Base-by-base conservation (phyloP, 257 asterid species). In the Nyctanthes arbortristis region DNA sequence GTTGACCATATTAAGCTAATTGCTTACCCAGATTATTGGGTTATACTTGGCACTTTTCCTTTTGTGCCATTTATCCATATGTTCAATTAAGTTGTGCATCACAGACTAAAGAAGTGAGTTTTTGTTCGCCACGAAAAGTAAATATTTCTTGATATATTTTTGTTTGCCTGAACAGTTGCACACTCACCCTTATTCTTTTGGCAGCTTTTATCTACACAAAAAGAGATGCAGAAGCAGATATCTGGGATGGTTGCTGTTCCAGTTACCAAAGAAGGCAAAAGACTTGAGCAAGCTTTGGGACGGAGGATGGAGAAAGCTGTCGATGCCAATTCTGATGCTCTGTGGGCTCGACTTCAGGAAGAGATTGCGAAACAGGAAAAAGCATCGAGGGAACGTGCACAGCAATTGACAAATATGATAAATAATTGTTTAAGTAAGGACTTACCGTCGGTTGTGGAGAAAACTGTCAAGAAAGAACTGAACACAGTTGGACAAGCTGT, bases 261-360 rank as follows among this genome's bases (percentile, higher is more conserved):
- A 69, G 81, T 93, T 33, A 79, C 90, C 52, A 94, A 88, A 83
- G 99, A 94, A 85, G 88, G 96, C 49, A 88, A 80, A 82, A 80
- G 93, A 68, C 90, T 91, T 25, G 99, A 94, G 86, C 83, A 84
- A 32, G 82, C 96, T 33, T 64, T 92, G 78, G 97, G 97, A 34
- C 77, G 84, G 78, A 81, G 78, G 83, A 85, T 85, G 83, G 99
- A 94, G 85, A 91, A 89, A 73, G 71, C 84, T 60, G 80, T 82
- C 60, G 92, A 89, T 84, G 89, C 94, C 65, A 89, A 88, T 79
- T 40, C 83, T 54, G 98, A 94, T 85, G 97, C 97, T 63, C 37
- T 88, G 65, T 88, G 96, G 96, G 98, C 92, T 67, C 99, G 92
- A 62, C 39, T 85, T 67, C 97, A 84, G 75, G 98, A 94, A 82